phyloP scores from a whole-genome alignment of 139 green algal species.

The Gonium pectorale region DNA sequence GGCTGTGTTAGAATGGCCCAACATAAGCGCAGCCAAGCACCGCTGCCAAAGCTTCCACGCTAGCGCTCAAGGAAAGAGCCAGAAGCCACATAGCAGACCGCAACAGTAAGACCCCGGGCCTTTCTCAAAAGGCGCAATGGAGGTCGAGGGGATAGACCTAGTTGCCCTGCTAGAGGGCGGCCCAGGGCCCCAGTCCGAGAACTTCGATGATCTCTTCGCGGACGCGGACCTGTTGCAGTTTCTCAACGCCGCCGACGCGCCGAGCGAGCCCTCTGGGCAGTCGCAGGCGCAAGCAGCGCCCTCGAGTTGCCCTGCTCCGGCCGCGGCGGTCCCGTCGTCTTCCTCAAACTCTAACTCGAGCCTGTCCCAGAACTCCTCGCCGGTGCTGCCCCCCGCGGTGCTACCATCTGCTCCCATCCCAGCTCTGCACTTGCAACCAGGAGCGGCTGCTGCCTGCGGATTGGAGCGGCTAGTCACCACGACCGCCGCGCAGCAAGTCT shows the following conservation, averaged over 20 bases:
- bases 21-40: no score
- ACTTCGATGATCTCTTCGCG: slow-evolving; percentile 20
- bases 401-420: background rate
- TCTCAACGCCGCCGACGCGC: background rate
- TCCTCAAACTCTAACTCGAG: slow-evolving; percentile 8
- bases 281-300: background rate
- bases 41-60: no score
- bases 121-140: no score
- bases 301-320: background rate
- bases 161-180: background rate
- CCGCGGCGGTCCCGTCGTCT: background rate
- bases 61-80: no score
- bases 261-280: background rate
- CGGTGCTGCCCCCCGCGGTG: background rate
- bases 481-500: slow-evolving; percentile 11
- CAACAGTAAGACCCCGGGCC: no score
- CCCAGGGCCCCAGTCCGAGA: background rate
- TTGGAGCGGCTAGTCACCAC: slow-evolving; percentile 21
- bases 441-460: background rate
- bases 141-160: slow-evolving; percentile 26
- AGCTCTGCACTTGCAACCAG: background rate
- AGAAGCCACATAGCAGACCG: no score
- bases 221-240: slow-evolving; percentile 43
- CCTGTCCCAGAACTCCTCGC: background rate
- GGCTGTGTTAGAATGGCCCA: no score